A percentile compares a stretch with the other conserved stretches of the same genome.
Conservation (phyloP, 371 early-diverging fungal species). For the Rhizopus microsporus region DNA sequence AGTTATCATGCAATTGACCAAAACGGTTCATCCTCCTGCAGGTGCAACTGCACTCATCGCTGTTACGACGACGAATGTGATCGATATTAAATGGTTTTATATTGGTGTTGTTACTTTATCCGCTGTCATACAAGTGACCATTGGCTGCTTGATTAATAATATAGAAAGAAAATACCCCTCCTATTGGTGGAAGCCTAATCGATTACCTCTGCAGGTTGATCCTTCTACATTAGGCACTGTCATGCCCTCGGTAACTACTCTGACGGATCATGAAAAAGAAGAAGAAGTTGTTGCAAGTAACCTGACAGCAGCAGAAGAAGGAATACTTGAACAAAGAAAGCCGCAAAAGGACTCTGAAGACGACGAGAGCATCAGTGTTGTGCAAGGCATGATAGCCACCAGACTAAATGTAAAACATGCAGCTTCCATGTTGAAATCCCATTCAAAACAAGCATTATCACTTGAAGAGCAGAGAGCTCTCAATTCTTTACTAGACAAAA, state of each 20-base stretch:
- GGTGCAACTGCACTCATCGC: slow-evolving; percentile 74
- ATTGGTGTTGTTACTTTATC: slow-evolving; percentile 60
- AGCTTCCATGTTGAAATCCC: not conserved
- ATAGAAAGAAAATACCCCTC: slow-evolving; percentile 64
- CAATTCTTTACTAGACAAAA: not conserved
- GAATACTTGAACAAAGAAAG: not conserved
- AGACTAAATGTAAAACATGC: not conserved
- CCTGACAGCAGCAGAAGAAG: slow-evolving; percentile 12
- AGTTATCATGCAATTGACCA: slow-evolving; percentile 66
- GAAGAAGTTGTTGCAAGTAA: slow-evolving; percentile 10
- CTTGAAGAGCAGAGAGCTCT: not conserved
- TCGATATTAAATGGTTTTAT: slow-evolving; percentile 61
- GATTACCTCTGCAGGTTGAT: slow-evolving; percentile 15
- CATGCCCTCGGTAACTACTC: not conserved
- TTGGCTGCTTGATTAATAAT: slow-evolving; percentile 74
- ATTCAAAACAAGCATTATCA: not conserved
- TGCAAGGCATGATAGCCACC: not conserved
- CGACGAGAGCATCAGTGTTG: not conserved
- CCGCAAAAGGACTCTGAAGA: not conserved
- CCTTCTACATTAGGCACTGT: slow-evolving; percentile 9
- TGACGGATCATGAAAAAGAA: not conserved
- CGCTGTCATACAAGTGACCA: slow-evolving; percentile 48
- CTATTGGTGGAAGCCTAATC: slow-evolving; percentile 63
- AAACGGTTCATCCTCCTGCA: slow-evolving; percentile 77
- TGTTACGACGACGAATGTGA: slow-evolving; percentile 40